Evolutionary conservation across 768 basidiomycete genomes (phyloP), one percentile per base, ranked within the genome.

Genomic region (Saitozyma podzolica): DNA sequence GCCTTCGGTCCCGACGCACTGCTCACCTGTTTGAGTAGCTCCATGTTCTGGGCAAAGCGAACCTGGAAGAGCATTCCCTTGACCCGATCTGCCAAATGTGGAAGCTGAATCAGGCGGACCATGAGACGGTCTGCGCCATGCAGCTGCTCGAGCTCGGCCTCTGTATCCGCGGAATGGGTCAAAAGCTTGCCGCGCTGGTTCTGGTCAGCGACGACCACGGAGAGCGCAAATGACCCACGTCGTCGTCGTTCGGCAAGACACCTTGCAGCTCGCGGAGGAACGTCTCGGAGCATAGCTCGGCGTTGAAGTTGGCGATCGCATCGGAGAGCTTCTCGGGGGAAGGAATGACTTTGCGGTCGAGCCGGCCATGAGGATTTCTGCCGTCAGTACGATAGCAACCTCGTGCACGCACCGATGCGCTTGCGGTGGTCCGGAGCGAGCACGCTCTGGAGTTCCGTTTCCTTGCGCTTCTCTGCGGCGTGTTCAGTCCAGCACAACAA

Each of bases 31-130:
- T 94, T 89, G 56, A 92, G 83, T 50, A 97, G 81, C 9, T 84
- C 75, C 85, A 88, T 88, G 39, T 87, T 87, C 74, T 97, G 94
- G 8, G 91, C 89, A 73, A 96, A 98, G 49, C 86, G 86, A 62
- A 87, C 86, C 72, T 88, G 89, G 77, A 93, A 97, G 41, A 96
- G 83, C 96, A 99, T 97, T n/a, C 91, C 88, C 72, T 95, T 87
- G 63, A 98, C 88, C 9, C 96, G 87, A 51, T 91, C 89, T 9
- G 84, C 85, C 9, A 99, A 83, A 42, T 92, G 88, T 49, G 95
- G 86, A 37, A 98, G 93, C 78, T 96, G 92, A 71, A 98, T 96
- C 43, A 97, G 83, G 65, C 94, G 90, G 29, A 99, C 92, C 91
- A 99, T 93, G 52, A 99, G 85, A 40, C 96, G 87, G 80, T 99